Evolutionary conservation across 176 grass and related monocot species (phyloP), one percentile per base, ranked within the genome.

Genomic region (Hordeum marinum): DNA sequence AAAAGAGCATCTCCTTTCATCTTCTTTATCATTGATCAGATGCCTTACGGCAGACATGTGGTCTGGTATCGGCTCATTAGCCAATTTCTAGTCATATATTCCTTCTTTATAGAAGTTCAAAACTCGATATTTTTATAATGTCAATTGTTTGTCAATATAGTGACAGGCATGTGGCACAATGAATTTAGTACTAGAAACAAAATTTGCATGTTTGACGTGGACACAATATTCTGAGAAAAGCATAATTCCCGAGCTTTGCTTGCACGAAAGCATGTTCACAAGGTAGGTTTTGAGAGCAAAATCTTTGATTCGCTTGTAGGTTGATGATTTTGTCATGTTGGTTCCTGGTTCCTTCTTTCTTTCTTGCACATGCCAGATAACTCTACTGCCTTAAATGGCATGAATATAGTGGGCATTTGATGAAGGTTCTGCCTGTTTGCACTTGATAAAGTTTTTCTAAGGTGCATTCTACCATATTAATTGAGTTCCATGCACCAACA

Each of bases 1-100:
- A 84, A 91, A 90, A 74, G 67, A 89, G 92, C 92, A 94, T 94
- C 89, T 94, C 76, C 73, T 94, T 91, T 89, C 76, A 55, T 94
- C 78, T 83, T 77, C 73, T 87, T 88, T 87, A 87, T 80, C 68
- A 54, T 68, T 87, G 92, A 78, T 91, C 89, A 91, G 89, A 94
- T 94, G 86, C 92, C 87, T 94, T 87, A 94, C 86, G 69, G 89
- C 71, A 89, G 90, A 91, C 90, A 88, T 91, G 86, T 86, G 79
- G 89, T 90, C 84, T 9, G 77, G 86, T 86, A 86, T 91, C 89
- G 82, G 67, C 76, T 87, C 92, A 89, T 87, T 94, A 89, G 84
- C 55, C 76, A 54, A 78, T 84, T 81, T 89, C 77, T 89, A 78
- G 60, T 46, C 80, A 89, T 77, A 84, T 84, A 87, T 72, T 91